Evolutionary conservation across 2,329 filamentous ascomycete species (phyloP), one percentile per base, ranked within the genome.

Genomic region (Rhinocladiella similis): DNA sequence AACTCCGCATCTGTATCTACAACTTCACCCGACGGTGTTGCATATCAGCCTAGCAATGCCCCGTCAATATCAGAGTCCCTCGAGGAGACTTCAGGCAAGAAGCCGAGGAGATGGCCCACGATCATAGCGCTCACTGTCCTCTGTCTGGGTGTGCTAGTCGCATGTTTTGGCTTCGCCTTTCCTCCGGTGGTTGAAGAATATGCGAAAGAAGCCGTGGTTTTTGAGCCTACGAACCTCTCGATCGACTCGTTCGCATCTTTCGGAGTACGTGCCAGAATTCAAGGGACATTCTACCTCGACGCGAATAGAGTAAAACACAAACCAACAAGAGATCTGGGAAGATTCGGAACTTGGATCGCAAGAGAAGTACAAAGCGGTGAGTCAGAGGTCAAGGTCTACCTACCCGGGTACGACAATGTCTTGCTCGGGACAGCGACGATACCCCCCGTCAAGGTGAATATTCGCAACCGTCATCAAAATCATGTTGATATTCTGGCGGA

Each of bases 161-260:
- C 96, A 64, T 85, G 88, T 14, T 76, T 93, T 54, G 90, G 86
- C 14, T 96, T 96, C 74, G 82, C 96, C 52, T 83, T 88, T 0
- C 92, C 93, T 1, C 85, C 88, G 14, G 84, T 87, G 6, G 84
- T 96, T 10, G 85, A 96, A 72, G 83, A 90, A 69, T 99, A 99
- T 72, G 90, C 89, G 47, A 88, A 93, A 73, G 81, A 92, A 71
- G 90, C 92, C 2, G 81, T 87, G 20, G 85, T 93, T 16, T 83
- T 99, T 63, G 85, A 92, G 68, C 90, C 94, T 1, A 91, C 88
- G 5, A 89, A 87, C 63, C 75, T 99, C 18, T 91, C 91, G 1
- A 85, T 99, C 57, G 89, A 94, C 67, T 90, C 88, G 1, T 88
- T 97, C 63, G 97, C 91, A 0, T 69, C 84, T 6, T 81, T 86